These are phyloP conservation scores for Hypoxylon sp. DNA, from an alignment of 2,329 filamentous ascomycete genomes.

Conservation along the genomic window DNA sequence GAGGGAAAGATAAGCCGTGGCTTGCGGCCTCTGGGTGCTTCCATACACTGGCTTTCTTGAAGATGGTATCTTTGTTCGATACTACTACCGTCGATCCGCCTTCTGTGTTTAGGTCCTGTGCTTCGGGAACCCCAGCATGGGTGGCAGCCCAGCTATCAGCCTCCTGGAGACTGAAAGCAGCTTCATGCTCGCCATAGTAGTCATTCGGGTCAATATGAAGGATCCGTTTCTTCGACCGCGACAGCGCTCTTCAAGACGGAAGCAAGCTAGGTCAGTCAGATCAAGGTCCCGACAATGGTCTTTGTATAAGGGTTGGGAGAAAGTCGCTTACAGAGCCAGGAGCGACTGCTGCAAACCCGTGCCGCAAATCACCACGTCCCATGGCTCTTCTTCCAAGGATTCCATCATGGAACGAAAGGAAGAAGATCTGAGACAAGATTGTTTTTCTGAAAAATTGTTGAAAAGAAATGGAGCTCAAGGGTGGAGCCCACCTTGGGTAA, in stretches of 20 bases:
- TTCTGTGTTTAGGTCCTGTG: conserved; percentile 20
- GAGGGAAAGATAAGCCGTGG: conserved; percentile 70
- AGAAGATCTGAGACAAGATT: conserved; percentile 19
- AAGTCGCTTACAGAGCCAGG: conserved; percentile 77
- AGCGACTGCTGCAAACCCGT: conserved; percentile 85
- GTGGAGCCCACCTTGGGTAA: conserved; percentile 24
- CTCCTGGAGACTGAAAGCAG: conserved; percentile 87
- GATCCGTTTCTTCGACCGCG: conserved; percentile 90
- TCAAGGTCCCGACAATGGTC: conserved; percentile 54
- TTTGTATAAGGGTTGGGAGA: conserved; percentile 18
- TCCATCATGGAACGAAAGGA: conserved; percentile 70
- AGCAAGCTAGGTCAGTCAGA: conserved; percentile 80
- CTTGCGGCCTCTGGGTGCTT: conserved; percentile 55
- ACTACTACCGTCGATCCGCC: conserved; percentile 7
- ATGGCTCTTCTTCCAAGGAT: conserved; percentile 78
- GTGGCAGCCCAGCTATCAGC: conserved; percentile 78
- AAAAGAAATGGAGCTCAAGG: conserved; percentile 23
- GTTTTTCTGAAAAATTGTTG: conserved; percentile 46
- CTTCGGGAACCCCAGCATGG: conserved; percentile 46
- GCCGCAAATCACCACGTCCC: conserved; percentile 85
- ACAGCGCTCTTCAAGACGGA: conserved; percentile 78
- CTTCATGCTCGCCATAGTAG: conserved; percentile 90
- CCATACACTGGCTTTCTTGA: conserved; percentile 58
- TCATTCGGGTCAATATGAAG: conserved; percentile 90
- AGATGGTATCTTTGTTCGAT: conserved; percentile 45